These are phyloP conservation scores for Aphanomyces cochlioides DNA, from an alignment of 352 stramenopile species.

Conservation along the genomic window DNA sequence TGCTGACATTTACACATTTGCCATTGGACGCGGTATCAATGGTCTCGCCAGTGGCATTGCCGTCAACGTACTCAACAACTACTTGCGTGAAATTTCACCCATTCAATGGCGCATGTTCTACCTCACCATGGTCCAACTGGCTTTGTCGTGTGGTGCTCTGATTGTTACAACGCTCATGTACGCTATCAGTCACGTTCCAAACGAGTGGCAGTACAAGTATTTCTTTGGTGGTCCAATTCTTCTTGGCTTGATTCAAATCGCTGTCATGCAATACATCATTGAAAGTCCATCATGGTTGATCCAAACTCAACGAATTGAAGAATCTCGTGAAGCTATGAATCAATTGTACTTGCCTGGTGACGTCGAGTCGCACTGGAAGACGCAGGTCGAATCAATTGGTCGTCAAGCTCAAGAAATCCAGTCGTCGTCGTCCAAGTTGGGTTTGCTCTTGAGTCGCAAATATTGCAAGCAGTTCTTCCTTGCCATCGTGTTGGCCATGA, in stretches of 20 bases:
- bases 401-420: background rate
- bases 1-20: conserved; percentile 33
- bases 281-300: conserved; percentile 45
- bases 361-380: conserved; percentile 31
- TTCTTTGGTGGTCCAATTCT: conserved; percentile 47
- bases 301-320: conserved; percentile 33
- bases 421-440: conserved; percentile 6
- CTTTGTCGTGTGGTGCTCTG: conserved; percentile 46
- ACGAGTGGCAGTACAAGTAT: conserved; percentile 46
- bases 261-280: conserved; percentile 37
- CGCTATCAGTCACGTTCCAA: conserved; percentile 44
- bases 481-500: background rate
- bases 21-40: conserved; percentile 32
- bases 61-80: conserved; percentile 40
- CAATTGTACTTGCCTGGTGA: conserved; percentile 35
- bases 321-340: conserved; percentile 35
- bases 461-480: conserved; percentile 28
- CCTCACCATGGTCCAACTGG: conserved; percentile 43
- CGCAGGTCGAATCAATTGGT: conserved; percentile 21
- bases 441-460: conserved; percentile 35
- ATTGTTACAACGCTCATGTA: conserved; percentile 41
- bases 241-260: conserved; percentile 44
- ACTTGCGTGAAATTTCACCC: conserved; percentile 40
- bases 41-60: conserved; percentile 31
- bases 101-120: conserved; percentile 33